These are phyloP conservation scores for Hygrophila difformis DNA, from an alignment of 257 asterid genomes.

Conservation along the genomic window DNA sequence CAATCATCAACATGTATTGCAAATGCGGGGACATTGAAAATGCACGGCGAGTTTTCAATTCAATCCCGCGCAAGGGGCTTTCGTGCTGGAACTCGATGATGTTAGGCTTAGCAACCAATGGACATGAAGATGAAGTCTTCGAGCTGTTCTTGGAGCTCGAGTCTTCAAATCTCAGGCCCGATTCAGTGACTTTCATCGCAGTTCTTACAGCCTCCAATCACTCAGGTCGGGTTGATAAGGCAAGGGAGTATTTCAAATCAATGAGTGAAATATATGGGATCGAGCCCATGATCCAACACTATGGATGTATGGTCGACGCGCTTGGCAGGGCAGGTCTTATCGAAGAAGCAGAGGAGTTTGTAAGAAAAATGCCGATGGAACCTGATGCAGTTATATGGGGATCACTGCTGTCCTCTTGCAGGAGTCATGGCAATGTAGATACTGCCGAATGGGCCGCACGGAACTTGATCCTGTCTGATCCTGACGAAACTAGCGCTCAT, in stretches of 20 bases:
- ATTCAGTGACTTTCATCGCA: conserved; percentile 38
- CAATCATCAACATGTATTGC: conserved; percentile 64
- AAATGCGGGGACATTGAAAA: conserved; percentile 43
- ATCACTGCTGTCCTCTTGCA: conserved; percentile 44
- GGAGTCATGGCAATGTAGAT: conserved; percentile 22
- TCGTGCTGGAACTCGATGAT: conserved; percentile 76
- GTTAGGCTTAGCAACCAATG: conserved; percentile 55
- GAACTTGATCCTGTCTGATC: conserved; percentile 35
- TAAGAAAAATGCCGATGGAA: conserved; percentile 39
- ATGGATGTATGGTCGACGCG: conserved; percentile 62
- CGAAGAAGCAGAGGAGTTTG: conserved; percentile 49
- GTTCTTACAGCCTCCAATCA: conserved; percentile 53
- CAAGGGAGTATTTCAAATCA: conserved; percentile 31
- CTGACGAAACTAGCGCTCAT: conserved; percentile 41
- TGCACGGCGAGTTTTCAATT: conserved; percentile 30
- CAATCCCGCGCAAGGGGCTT: conserved; percentile 28
- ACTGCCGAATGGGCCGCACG: conserved; percentile 48
- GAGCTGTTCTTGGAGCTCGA: conserved; percentile 36
- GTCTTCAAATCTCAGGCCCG: conserved; percentile 34
- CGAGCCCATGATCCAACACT: conserved; percentile 44
- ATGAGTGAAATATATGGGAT: conserved; percentile 35
- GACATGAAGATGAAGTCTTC: conserved; percentile 37
- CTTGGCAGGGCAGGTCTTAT: conserved; percentile 59
- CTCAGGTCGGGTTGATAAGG: conserved; percentile 38
- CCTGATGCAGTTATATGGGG: conserved; percentile 63